A percentile compares a stretch with the other conserved stretches of the same genome.
Conservation (phyloP, 2,329 filamentous ascomycete species). For the Pyricularia grisea region DNA sequence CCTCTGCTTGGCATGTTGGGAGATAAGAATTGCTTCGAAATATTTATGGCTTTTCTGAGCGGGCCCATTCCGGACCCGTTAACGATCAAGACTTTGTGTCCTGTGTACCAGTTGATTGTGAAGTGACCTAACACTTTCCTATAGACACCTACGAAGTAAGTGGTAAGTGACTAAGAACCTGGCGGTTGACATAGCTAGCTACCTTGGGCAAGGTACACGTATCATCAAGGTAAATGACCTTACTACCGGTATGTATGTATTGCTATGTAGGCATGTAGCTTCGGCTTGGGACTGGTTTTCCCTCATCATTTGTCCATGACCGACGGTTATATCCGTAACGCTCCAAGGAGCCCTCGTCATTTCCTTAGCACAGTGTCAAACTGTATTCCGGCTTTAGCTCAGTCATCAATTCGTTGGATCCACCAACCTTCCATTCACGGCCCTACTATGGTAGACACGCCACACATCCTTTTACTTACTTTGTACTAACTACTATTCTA, state of each 20-base stretch:
- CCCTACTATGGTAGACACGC: too few species aligned
- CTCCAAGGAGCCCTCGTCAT: not conserved
- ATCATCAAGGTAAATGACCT: too few species aligned
- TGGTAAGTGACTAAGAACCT: too few species aligned
- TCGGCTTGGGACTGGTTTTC: not conserved
- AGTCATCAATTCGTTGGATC: not conserved
- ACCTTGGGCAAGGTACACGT: not conserved
- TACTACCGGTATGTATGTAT: too few species aligned
- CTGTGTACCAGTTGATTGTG: too few species aligned
- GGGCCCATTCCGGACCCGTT: too few species aligned
- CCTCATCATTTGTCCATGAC: not conserved
- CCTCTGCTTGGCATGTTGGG: not conserved
- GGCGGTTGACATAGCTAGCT: not conserved
- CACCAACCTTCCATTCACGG: not conserved
- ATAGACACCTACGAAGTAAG: too few species aligned
- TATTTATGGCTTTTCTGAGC: not conserved
- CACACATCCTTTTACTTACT: not conserved
- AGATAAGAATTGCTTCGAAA: not conserved
- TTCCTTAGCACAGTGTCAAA: not conserved
- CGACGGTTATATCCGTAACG: not conserved
- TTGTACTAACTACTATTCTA: too few species aligned
- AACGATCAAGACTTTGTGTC: too few species aligned
- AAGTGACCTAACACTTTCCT: too few species aligned
- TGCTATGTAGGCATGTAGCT: not conserved
- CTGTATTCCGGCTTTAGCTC: not conserved